phyloP scores from a whole-genome alignment of 2,329 filamentous ascomycete genomes.

The Fusarium lyarnte region DNA sequence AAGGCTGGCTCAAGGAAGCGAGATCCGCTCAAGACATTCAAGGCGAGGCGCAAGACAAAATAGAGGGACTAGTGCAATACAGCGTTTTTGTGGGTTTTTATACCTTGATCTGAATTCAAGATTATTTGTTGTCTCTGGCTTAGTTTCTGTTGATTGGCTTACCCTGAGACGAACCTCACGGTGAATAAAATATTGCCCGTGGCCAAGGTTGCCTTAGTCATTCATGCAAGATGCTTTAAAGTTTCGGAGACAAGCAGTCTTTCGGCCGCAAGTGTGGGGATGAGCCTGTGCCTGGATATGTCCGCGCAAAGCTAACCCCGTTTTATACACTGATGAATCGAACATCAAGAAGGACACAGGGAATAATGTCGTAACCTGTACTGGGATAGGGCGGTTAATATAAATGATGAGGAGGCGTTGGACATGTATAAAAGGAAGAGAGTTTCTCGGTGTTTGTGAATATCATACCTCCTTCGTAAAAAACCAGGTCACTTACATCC shows the following conservation, averaged over 20 bases:
- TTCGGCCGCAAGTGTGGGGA: slow-evolving; percentile 8
- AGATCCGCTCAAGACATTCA: slow-evolving; percentile 92
- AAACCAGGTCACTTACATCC: not conserved
- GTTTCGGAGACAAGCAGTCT: slow-evolving; percentile 24
- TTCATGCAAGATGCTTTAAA: slow-evolving; percentile 23
- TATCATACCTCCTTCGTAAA: not conserved
- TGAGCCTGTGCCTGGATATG: not conserved
- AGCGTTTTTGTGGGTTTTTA: slow-evolving; percentile 23
- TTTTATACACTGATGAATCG: not conserved
- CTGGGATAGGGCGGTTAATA: not conserved
- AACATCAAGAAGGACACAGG: not conserved
- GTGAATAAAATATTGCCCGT: not conserved
- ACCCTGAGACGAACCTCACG: not conserved
- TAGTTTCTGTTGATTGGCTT: not conserved
- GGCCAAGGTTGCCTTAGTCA: slow-evolving; percentile 24
- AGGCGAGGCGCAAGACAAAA: slow-evolving; percentile 64
- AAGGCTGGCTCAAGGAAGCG: slow-evolving; percentile 71
- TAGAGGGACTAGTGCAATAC: slow-evolving; percentile 31
- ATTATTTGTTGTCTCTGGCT: not conserved
- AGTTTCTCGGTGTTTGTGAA: not conserved
- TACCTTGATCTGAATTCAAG: slow-evolving; percentile 34
- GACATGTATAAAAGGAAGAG: slow-evolving; percentile 8
- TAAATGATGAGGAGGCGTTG: not conserved
- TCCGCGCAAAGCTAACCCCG: not conserved
- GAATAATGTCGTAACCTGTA: not conserved